phyloP scores from a whole-genome alignment of 2,329 filamentous ascomycete species.

The Nectriaceae sp. region DNA sequence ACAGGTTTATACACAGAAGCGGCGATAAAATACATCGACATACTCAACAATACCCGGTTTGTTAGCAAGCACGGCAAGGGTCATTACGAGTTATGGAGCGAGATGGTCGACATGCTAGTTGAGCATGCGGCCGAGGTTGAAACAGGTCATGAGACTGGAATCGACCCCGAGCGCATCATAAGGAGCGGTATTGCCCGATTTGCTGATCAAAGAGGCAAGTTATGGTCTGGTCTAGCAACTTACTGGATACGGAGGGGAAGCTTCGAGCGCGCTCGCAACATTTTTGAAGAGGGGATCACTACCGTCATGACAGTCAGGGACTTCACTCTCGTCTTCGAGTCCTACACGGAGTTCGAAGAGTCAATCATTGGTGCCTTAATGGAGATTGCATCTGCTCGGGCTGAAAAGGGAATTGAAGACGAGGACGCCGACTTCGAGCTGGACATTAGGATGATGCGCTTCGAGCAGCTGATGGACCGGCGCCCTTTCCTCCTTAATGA shows the following conservation, averaged over 20 bases:
- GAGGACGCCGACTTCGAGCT: slow-evolving; percentile 90
- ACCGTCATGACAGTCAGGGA: slow-evolving; percentile 99
- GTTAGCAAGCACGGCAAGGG: slow-evolving; percentile 92
- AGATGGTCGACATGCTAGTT: slow-evolving; percentile 94
- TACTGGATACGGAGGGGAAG: slow-evolving; percentile 95
- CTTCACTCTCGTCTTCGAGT: slow-evolving; percentile 95
- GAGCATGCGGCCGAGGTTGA: slow-evolving; percentile 86
- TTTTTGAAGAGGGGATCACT: slow-evolving; percentile 94
- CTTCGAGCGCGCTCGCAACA: slow-evolving; percentile 88
- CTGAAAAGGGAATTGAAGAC: slow-evolving; percentile 76
- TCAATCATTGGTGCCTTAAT: slow-evolving; percentile 90
- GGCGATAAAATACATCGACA: slow-evolving; percentile 85
- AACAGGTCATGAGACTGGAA: slow-evolving; percentile 76
- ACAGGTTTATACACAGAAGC: slow-evolving; percentile 88
- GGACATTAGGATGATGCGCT: slow-evolving; percentile 95
- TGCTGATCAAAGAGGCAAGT: slow-evolving; percentile 87
- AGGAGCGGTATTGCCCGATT: slow-evolving; percentile 89
- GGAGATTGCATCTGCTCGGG: slow-evolving; percentile 78
- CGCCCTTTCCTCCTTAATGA: slow-evolving; percentile 96
- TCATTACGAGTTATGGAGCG: slow-evolving; percentile 94
- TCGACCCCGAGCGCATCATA: slow-evolving; percentile 90
- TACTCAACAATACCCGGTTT: slow-evolving; percentile 89
- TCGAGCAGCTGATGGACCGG: slow-evolving; percentile 97
- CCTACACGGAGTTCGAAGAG: slow-evolving; percentile 96
- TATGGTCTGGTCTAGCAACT: slow-evolving; percentile 92